phyloP scores from a whole-genome alignment of 352 stramenopile genomes.

The Discostella stelligera region DNA sequence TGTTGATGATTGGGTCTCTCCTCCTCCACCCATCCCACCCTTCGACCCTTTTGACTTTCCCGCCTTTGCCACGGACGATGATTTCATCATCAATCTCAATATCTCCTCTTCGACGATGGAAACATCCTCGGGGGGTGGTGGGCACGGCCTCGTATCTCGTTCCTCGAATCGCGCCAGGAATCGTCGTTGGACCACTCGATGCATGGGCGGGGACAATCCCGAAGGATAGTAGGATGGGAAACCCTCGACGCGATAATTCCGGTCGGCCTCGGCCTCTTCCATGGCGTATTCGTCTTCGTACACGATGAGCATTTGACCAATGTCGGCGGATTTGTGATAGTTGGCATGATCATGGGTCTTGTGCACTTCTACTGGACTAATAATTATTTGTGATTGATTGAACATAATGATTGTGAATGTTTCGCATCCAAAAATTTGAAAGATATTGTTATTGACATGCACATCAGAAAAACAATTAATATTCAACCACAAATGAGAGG shows the following conservation, averaged over 20 bases:
- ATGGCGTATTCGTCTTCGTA: slow-evolving; percentile 79
- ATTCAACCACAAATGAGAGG: too few relatives aligned
- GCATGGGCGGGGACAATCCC: slow-evolving; percentile 69
- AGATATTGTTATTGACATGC: too few relatives aligned
- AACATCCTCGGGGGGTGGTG: slow-evolving; percentile 57
- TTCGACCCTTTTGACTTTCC: slow-evolving; percentile 32
- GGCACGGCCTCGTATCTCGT: slow-evolving; percentile 55
- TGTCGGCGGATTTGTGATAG: slow-evolving; percentile 78
- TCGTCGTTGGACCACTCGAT: slow-evolving; percentile 62
- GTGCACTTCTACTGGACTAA: slow-evolving; percentile 73
- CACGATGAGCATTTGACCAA: slow-evolving; percentile 82
- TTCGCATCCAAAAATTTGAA: not conserved
- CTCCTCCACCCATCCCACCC: not conserved
- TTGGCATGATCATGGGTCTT: slow-evolving; percentile 82
- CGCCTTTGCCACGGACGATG: slow-evolving; percentile 16
- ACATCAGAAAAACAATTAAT: too few relatives aligned
- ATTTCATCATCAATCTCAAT: slow-evolving; percentile 62
- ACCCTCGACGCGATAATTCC: slow-evolving; percentile 43
- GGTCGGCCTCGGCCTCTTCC: slow-evolving; percentile 71
- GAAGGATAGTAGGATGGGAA: slow-evolving; percentile 72
- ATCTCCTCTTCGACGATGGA: slow-evolving; percentile 65
- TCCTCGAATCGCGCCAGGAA: slow-evolving; percentile 54
- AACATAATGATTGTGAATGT: not conserved
- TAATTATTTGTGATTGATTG: not conserved
- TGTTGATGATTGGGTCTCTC: not conserved